phyloP scores from a whole-genome alignment of 768 basidiomycete species.

The Grammothele lineata region DNA sequence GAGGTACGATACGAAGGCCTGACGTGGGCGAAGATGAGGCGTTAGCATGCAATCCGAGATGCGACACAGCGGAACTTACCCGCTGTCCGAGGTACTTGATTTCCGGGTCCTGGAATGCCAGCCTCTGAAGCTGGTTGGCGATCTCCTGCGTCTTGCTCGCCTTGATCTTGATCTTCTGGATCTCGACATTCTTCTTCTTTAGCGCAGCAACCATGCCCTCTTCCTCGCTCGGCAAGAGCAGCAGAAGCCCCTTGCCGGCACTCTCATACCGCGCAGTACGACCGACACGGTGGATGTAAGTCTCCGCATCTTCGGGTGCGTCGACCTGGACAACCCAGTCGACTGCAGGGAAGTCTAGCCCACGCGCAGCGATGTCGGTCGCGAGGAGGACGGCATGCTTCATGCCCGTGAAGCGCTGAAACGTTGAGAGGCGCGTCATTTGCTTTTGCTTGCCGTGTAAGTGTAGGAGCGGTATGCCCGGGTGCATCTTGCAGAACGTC shows the following conservation, averaged over 20 bases:
- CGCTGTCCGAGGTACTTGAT: conserved; percentile 95
- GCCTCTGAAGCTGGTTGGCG: conserved; percentile 84
- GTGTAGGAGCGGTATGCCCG: conserved; percentile 88
- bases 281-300: conserved; percentile 96
- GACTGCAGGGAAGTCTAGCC: conserved; percentile 92
- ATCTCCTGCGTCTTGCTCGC: conserved; percentile 83
- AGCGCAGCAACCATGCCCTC: conserved; percentile 80
- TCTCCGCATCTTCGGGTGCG: conserved; percentile 95
- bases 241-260: conserved; percentile 78
- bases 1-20: conserved; percentile 96
- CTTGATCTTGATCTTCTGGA: conserved; percentile 83
- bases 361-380: conserved; percentile 94
- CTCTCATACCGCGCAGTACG: conserved; percentile 92
- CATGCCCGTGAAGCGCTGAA: conserved; percentile 76
- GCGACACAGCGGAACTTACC: conserved; percentile 40
- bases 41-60: not conserved
- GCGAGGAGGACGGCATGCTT: conserved; percentile 87
- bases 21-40: not conserved
- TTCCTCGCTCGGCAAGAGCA: conserved; percentile 89
- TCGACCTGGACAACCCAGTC: conserved; percentile 98
- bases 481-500: conserved; percentile 93
- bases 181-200: conserved; percentile 63
- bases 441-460: conserved; percentile 98
- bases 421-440: conserved; percentile 78
- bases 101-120: conserved; percentile 93